Percentiles rank a stretch among this genome's conserved stretches.
These are phyloP conservation scores for Penicillium sp. DNA, from an alignment of 2,329 filamentous ascomycete species.

Conservation along the genomic window DNA sequence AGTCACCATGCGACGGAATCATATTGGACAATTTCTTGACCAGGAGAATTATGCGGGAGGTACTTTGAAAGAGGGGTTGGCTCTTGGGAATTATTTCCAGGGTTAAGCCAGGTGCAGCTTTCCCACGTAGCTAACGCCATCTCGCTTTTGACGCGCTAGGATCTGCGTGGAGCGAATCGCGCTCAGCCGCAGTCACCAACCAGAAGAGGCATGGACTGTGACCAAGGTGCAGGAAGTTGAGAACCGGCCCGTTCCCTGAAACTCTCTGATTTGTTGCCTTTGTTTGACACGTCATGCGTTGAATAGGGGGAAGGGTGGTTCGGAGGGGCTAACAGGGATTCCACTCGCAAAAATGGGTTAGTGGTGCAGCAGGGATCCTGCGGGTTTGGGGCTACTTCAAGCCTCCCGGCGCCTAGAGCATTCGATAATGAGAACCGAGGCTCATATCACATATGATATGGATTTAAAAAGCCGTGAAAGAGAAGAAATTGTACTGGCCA, in stretches of 20 bases:
- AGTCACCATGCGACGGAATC: constrained; percentile 1
- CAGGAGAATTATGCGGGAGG: neutral
- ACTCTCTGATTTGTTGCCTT: neutral
- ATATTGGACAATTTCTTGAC: neutral
- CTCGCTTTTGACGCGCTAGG: neutral
- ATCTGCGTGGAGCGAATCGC: neutral
- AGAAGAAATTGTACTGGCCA: no score
- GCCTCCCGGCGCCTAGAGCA: neutral
- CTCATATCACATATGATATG: no score
- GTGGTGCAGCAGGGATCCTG: neutral
- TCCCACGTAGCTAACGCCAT: neutral
- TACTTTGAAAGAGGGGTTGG: neutral
- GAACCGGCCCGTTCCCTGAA: neutral
- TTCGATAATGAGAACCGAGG: neutral
- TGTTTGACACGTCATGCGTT: neutral
- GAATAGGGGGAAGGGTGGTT: neutral
- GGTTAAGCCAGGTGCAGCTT: neutral
- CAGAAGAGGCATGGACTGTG: neutral
- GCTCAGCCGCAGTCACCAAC: neutral
- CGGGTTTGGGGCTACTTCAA: neutral
- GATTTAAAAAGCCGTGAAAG: no score
- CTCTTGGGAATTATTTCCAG: neutral
- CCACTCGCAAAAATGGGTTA: neutral
- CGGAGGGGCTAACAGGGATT: neutral
- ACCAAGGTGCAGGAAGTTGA: neutral